Conservation (phyloP, 2,329 filamentous ascomycete genomes). For the Monilinia polystroma region DNA sequence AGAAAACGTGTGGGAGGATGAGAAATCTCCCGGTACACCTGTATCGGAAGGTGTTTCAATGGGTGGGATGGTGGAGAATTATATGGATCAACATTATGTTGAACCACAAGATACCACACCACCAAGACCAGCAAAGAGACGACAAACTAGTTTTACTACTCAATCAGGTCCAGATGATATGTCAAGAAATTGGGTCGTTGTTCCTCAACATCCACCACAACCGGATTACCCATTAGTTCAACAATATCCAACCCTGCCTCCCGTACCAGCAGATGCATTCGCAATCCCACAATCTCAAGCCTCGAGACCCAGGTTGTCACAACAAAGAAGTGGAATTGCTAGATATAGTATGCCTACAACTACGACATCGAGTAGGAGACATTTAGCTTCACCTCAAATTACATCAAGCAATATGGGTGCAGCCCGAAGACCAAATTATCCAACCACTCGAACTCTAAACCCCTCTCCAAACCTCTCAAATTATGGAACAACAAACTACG, state of each 20-base stretch:
- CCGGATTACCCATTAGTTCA: background rate
- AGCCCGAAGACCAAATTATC: constrained; percentile 1
- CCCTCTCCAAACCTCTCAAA: background rate
- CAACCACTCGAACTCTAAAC: constrained; percentile 1
- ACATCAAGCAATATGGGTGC: constrained; percentile 7
- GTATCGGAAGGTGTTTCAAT: background rate
- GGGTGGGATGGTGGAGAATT: constrained; percentile 33
- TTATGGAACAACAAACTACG: constrained; percentile 39
- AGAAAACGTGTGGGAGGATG: constrained; percentile 29
- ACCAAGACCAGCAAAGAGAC: constrained; percentile 48
- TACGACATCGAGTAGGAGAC: background rate
- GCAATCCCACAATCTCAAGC: constrained; percentile 11
- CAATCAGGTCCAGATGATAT: constrained; percentile 53
- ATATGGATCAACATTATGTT: constrained; percentile 39
- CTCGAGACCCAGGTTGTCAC: constrained; percentile 14
- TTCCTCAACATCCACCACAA: constrained; percentile 40
- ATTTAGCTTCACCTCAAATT: constrained; percentile 1
- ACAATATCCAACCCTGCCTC: constrained; percentile 13
- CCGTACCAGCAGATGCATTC: constrained; percentile 26
- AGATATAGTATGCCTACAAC: constrained; percentile 36
- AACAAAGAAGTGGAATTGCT: constrained; percentile 25
- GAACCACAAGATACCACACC: constrained; percentile 42
- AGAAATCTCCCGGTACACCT: constrained; percentile 25
- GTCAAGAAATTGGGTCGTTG: constrained; percentile 69
- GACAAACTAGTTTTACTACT: constrained; percentile 44